Percentiles rank a stretch among this genome's conserved stretches.
Conservation (phyloP, 2,329 filamentous ascomycete genomes). For the Celoporthe dispersa region DNA sequence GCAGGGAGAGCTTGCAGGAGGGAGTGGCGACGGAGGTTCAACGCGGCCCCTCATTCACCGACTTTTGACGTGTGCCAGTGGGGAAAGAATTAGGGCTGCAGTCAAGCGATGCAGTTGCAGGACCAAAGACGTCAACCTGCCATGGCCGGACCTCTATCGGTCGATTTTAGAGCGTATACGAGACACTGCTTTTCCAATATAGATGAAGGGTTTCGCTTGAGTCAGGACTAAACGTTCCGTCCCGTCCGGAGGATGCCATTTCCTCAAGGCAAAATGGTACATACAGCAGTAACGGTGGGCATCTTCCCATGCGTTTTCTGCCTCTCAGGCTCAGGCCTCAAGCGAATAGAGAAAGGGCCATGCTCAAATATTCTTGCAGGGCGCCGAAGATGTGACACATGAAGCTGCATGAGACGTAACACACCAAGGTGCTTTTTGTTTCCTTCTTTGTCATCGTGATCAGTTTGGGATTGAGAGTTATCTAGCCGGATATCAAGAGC, state of each 20-base stretch:
- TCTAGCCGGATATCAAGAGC: neutral
- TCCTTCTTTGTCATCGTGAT: neutral
- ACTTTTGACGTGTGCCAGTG: slow-evolving; percentile 26
- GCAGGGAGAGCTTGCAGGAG: slow-evolving; percentile 22
- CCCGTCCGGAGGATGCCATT: neutral
- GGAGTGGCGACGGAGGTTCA: slow-evolving; percentile 23
- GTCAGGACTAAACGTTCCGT: neutral
- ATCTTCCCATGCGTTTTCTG: neutral
- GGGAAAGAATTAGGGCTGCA: slow-evolving; percentile 13
- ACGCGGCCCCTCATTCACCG: slow-evolving; percentile 26
- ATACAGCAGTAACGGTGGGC: neutral
- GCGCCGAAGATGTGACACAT: neutral
- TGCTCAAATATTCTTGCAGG: neutral
- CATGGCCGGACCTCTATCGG: neutral
- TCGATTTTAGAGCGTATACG: neutral
- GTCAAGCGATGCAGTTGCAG: neutral
- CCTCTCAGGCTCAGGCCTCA: neutral
- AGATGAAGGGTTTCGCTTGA: neutral
- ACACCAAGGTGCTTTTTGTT: neutral
- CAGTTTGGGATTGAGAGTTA: neutral
- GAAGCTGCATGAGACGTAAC: neutral
- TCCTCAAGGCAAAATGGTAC: neutral
- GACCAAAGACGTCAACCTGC: neutral
- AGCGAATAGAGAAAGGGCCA: neutral
- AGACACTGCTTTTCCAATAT: neutral